These are phyloP conservation scores for Rhizopus delemar DNA, from an alignment of 371 early-diverging fungal genomes.

Conservation along the genomic window DNA sequence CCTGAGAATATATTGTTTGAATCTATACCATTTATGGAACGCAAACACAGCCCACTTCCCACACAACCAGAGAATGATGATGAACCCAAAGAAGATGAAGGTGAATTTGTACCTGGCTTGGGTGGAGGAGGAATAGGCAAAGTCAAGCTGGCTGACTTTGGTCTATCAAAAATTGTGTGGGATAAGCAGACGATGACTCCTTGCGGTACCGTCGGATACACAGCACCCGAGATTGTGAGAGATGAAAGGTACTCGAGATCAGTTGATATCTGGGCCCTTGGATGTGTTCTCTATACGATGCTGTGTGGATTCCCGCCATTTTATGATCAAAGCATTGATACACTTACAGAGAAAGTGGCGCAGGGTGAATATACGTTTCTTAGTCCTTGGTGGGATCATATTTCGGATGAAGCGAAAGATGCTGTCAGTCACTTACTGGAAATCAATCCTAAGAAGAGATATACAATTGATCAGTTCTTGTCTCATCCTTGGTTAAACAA, in stretches of 20 bases:
- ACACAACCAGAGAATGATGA: conserved; percentile 43
- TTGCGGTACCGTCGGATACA: conserved; percentile 90
- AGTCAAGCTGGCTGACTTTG: conserved; percentile 88
- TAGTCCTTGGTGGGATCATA: conserved; percentile 90
- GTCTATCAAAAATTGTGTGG: conserved; percentile 81
- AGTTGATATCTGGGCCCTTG: conserved; percentile 94
- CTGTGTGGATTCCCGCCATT: conserved; percentile 92
- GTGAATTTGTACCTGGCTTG: conserved; percentile 67
- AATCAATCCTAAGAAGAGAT: conserved; percentile 81
- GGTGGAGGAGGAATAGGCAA: conserved; percentile 83
- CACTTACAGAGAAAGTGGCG: conserved; percentile 76
- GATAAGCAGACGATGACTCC: conserved; percentile 84
- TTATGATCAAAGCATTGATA: conserved; percentile 78
- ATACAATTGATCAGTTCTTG: conserved; percentile 78
- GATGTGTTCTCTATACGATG: conserved; percentile 88
- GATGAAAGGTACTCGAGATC: conserved; percentile 80
- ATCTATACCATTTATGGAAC: conserved; percentile 65
- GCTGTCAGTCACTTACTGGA: conserved; percentile 80
- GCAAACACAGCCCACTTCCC: conserved; percentile 37
- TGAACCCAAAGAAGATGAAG: conserved; percentile 72
- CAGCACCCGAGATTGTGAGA: conserved; percentile 89
- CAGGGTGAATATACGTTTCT: conserved; percentile 75
- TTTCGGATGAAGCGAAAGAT: conserved; percentile 74
- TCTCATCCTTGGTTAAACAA: conserved; percentile 32
- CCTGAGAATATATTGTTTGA: conserved; percentile 93